Evolutionary conservation across 108 stramenopile genomes (phyloP), one percentile per base, ranked within the genome.

Genomic region (Parietichytrium sp.): DNA sequence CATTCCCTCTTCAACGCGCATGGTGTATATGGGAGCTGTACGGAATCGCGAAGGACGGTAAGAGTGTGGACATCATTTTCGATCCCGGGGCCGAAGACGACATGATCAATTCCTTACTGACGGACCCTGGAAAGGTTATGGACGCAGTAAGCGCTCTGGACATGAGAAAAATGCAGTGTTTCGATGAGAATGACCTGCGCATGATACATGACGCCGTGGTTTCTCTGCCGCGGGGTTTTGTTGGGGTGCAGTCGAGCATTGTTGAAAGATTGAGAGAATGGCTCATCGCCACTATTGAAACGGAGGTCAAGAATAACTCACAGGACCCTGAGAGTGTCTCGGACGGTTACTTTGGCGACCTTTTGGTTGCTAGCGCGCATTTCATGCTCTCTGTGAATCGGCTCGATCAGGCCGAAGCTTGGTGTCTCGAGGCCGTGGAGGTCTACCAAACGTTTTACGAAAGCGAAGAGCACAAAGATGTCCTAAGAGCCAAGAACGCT

Each of bases 11-110:
- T 15, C 20, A 26, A 15, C 54, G 54, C n/a, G 54, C 54, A 15
- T 54, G 54, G 54, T 54, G 54, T 15, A 26, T 54, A 8, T 54
- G 54, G 54, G 54, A 54, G 54, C 20, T 54, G 12, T 54, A 26
- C 27, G 54, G 54, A 6, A 26, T 26, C 26, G 54, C 54, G 26
- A 8, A 26, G 54, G 23, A 15, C 54, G 15, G 27, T 6, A 54
- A 54, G 26, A n/a, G 25, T 6, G 7, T 27, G 10, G 23, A 54
- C 12, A 54, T 54, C 27, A 8, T 27, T 54, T 54, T 54, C 8
- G 54, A 26, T 54, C 12, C 20, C 7, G 6, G 7, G 27, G 26
- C 20, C 26, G 54, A 54, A 15, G 54, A 27, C 26, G 0, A 26
- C 54, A n/a, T 54, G 12, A n/a, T 15, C 7, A 7, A 6, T 8